Base-by-base conservation (phyloP, 2,329 filamentous ascomycete genomes). In the Cordyceps farinosa region DNA sequence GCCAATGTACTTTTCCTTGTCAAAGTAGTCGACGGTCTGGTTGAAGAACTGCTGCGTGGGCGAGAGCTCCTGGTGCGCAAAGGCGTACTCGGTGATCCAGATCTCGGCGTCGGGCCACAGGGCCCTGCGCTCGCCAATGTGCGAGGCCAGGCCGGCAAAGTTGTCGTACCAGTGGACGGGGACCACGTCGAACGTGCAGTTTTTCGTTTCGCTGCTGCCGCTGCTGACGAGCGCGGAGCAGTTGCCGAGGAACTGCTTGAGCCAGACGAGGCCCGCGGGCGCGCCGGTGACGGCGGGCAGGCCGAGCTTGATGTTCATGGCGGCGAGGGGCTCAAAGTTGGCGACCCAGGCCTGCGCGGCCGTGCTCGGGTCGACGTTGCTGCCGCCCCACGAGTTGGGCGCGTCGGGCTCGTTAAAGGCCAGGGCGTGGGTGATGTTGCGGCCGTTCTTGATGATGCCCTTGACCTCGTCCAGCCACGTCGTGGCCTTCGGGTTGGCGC, bases 331-430 rank as follows among this genome's bases (percentile, higher is more conserved):
- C 67, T 90, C 83, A 63, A 95, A 85, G 70, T 92, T 86, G 47
- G 80, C 78, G 38, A 89, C 85, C 90, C 90, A 95, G 8, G 86
- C 81, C 59, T 81, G 73, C 2, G 90, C 91, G 0, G 90, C 91
- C 1, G 76, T 72, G 9, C 77, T 72, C 0, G 89, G 85, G 1
- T 79, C 71, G 29, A 93, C 77, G 66, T 84, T 78, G 66, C 84
- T 88, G 3, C 90, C 90, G 47, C 89, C 89, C 9, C 78, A 81
- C 1, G 71, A 69, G 1, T 70, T 67, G 2, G 77, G 73, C 17
- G 83, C 85, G 70, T 94, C 89, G 0, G 91, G 91, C 72, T 95
- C 91, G 75, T 95, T 94, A 79, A 92, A 93, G 34, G 80, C 83
- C n/a, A 94, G 78, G 2, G 91, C 84, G 69, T 91, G 84, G 13